A percentile compares a stretch with the other conserved stretches of the same genome.
phyloP scores from a whole-genome alignment of 2,329 filamentous ascomycete genomes.

The Phaeoacremonium minimum region DNA sequence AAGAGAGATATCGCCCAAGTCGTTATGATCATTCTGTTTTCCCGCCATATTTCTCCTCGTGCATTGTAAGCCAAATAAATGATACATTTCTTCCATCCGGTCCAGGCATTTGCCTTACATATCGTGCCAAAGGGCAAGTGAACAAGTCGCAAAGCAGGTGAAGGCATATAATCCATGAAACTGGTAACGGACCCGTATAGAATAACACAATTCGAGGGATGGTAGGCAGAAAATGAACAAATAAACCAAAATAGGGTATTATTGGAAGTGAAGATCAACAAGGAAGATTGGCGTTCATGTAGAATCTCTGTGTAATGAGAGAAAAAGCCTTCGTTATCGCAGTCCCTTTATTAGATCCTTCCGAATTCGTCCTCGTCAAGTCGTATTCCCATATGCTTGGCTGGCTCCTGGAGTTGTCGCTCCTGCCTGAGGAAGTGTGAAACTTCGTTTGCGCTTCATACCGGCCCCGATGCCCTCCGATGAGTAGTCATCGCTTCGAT shows the following conservation, averaged over 20 bases:
- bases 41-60: too few species aligned
- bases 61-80: too few species aligned
- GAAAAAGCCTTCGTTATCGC: too few species aligned
- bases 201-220: background rate
- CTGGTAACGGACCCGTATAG: background rate
- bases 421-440: conserved; percentile 16
- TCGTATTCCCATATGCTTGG: conserved; percentile 13
- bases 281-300: background rate
- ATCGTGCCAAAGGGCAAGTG: too few species aligned
- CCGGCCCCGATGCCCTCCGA: conserved; percentile 16
- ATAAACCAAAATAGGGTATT: background rate
- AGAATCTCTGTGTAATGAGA: too few species aligned
- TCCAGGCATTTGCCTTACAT: too few species aligned
- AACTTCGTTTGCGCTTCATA: conserved; percentile 34
- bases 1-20: too few species aligned
- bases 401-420: conserved; percentile 3
- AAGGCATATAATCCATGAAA: background rate
- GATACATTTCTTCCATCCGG: too few species aligned
- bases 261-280: background rate
- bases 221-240: background rate
- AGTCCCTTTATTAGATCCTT: too few species aligned
- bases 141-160: too few species aligned
- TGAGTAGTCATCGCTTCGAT: conserved; percentile 19
- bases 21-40: too few species aligned
- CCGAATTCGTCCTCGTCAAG: too few species aligned